A percentile compares a stretch with the other conserved stretches of the same genome.
These are phyloP conservation scores for Dioscorea alata DNA, from an alignment of 106 monocot genomes.

Conservation along the genomic window DNA sequence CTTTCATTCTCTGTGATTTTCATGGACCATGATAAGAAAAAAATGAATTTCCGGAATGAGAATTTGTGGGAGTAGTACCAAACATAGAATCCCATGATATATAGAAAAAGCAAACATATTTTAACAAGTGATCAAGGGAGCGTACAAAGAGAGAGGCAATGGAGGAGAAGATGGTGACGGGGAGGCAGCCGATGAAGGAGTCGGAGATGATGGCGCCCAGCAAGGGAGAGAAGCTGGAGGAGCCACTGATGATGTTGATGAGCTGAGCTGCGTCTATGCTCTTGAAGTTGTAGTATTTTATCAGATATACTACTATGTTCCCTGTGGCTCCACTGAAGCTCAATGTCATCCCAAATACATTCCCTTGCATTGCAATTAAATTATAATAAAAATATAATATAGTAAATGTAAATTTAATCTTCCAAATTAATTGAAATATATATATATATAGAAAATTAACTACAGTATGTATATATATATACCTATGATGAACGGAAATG, in stretches of 20 bases:
- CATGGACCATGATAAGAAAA: too few relatives aligned
- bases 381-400: neutral
- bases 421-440: neutral
- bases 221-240: conserved; percentile 46
- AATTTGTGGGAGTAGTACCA: too few relatives aligned
- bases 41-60: too few relatives aligned
- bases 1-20: too few relatives aligned
- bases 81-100: too few relatives aligned
- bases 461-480: neutral
- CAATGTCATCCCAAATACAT: conserved; percentile 23
- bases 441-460: too few relatives aligned
- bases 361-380: conserved; percentile 17
- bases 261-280: conserved; percentile 68
- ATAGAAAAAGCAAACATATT: too few relatives aligned
- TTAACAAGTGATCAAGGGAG: neutral
- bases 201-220: conserved; percentile 58
- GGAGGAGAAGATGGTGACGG: conserved; percentile 29
- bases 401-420: neutral
- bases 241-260: conserved; percentile 41
- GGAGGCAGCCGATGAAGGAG: conserved; percentile 54
- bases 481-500: conserved; percentile 53
- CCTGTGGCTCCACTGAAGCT: conserved; percentile 17
- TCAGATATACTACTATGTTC: conserved; percentile 63
- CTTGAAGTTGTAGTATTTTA: conserved; percentile 47
- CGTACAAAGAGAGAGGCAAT: conserved; percentile 33